Conservation (phyloP, 176 grass and related monocot genomes). For the Pontederia paniculata region DNA sequence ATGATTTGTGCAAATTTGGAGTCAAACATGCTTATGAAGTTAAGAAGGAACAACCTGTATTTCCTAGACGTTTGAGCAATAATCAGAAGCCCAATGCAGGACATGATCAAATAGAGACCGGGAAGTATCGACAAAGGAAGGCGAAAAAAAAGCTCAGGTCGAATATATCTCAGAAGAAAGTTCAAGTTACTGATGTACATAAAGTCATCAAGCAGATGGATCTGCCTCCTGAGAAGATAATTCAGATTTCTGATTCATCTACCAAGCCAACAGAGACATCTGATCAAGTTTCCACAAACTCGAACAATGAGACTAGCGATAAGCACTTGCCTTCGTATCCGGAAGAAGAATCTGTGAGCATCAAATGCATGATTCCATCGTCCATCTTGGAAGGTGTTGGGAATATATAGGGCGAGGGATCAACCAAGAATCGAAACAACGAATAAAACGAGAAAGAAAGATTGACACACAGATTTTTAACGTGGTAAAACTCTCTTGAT, state of each 20-base stretch:
- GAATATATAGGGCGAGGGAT: no score
- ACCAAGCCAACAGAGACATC: not conserved
- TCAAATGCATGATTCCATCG: constrained; percentile 35
- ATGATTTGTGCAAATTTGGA: constrained; percentile 7
- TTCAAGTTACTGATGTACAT: constrained; percentile 21
- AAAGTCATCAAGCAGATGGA: constrained; percentile 1
- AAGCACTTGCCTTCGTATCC: constrained; percentile 1
- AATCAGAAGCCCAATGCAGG: constrained; percentile 12
- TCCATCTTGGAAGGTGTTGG: no score
- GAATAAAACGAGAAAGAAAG: no score
- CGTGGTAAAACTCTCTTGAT: no score
- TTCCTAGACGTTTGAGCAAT: constrained; percentile 1
- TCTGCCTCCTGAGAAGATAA: constrained; percentile 19
- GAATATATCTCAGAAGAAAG: constrained; percentile 18
- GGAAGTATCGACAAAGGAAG: constrained; percentile 4
- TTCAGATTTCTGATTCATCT: constrained; percentile 19
- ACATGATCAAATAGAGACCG: not conserved
- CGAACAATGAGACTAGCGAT: constrained; percentile 3
- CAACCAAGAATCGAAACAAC: no score
- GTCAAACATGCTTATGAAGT: constrained; percentile 30
- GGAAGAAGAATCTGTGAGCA: constrained; percentile 39
- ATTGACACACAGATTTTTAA: no score
- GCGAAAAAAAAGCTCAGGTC: constrained; percentile 14
- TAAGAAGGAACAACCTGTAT: constrained; percentile 31
- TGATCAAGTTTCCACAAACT: constrained; percentile 15